These are phyloP conservation scores for Herpotrichia juniperi DNA, from an alignment of 2,329 filamentous ascomycete genomes.

Conservation along the genomic window DNA sequence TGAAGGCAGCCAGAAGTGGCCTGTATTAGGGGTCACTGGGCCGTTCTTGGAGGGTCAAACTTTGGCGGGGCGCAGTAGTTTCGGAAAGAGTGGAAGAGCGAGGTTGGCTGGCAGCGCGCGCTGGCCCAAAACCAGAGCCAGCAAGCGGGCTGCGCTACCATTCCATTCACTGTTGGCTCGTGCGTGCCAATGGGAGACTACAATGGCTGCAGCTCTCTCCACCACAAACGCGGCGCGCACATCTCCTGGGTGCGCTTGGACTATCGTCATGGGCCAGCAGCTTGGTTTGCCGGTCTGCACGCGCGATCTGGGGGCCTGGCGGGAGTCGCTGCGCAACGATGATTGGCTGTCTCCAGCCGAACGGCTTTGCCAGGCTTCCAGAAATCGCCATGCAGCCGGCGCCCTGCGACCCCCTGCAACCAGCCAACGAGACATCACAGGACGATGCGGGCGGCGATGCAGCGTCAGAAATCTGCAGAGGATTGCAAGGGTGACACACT, in stretches of 20 bases:
- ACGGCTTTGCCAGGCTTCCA: constrained; percentile 33
- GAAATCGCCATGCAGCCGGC: constrained; percentile 34
- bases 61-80: constrained; percentile 38
- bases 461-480: constrained; percentile 29
- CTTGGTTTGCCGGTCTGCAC: constrained; percentile 23
- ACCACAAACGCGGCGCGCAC: constrained; percentile 30
- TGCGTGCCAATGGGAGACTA: constrained; percentile 2
- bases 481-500: constrained; percentile 26
- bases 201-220: neutral
- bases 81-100: constrained; percentile 30
- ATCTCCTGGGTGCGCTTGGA: constrained; percentile 22
- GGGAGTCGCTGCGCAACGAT: constrained; percentile 19
- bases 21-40: constrained; percentile 28
- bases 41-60: constrained; percentile 23
- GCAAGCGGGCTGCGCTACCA: constrained; percentile 19
- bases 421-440: constrained; percentile 9
- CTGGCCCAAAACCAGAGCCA: constrained; percentile 7
- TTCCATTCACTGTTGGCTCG: constrained; percentile 17
- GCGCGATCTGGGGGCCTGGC: constrained; percentile 39
- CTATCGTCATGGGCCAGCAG: constrained; percentile 18
- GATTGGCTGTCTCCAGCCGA: constrained; percentile 33
- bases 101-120: neutral
- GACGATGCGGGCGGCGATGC: constrained; percentile 17
- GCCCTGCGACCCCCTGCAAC: constrained; percentile 1
- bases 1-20: constrained; percentile 21